A percentile compares a stretch with the other conserved stretches of the same genome.
These are phyloP conservation scores for Xylariaceae sp. DNA, from an alignment of 2,329 filamentous ascomycete genomes.

Conservation along the genomic window DNA sequence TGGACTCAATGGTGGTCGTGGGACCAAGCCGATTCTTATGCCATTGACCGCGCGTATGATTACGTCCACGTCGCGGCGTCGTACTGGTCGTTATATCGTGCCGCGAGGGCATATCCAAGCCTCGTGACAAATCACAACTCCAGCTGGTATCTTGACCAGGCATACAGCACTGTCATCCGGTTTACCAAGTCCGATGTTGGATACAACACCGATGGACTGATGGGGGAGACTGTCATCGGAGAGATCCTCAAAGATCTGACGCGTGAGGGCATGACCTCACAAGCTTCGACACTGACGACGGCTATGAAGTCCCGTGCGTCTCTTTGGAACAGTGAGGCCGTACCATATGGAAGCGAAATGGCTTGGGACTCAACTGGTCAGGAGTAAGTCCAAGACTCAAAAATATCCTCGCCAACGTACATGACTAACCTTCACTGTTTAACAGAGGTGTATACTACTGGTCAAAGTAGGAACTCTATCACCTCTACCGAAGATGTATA, in stretches of 20 bases:
- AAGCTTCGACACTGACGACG: constrained; percentile 39
- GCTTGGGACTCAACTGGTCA: constrained; percentile 61
- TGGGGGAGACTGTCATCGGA: constrained; percentile 58
- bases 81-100: constrained; percentile 57
- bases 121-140: constrained; percentile 40
- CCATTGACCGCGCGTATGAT: constrained; percentile 51
- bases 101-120: constrained; percentile 45
- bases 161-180: constrained; percentile 47
- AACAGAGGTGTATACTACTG: constrained; percentile 53
- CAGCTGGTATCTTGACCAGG: constrained; percentile 53
- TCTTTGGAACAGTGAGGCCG: constrained; percentile 46
- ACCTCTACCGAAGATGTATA: not conserved
- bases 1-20: constrained; percentile 52
- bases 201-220: constrained; percentile 48
- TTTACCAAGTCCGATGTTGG: constrained; percentile 36
- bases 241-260: constrained; percentile 49
- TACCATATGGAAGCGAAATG: constrained; percentile 59
- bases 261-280: constrained; percentile 39
- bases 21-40: constrained; percentile 43
- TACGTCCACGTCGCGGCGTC: constrained; percentile 54
- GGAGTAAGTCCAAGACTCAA: constrained; percentile 33
- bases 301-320: constrained; percentile 47
- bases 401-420: not conserved
- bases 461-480: constrained; percentile 37
- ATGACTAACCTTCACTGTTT: not conserved